A percentile compares a stretch with the other conserved stretches of the same genome.
Evolutionary conservation across 2,329 filamentous ascomycete species (phyloP).

Genomic region (Arachnopeziza araneosa): DNA sequence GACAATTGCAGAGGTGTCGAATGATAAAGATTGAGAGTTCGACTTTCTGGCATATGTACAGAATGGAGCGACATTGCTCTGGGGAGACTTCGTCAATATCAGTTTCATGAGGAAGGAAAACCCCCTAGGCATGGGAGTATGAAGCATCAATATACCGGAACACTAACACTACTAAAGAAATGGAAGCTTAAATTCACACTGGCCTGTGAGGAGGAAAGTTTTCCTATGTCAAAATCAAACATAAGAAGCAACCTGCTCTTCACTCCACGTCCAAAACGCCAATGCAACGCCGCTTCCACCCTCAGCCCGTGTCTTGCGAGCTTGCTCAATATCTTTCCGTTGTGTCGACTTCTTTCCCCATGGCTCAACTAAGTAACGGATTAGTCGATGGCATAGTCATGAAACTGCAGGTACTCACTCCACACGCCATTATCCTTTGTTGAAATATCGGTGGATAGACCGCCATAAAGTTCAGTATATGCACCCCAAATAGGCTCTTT

Average conservation of each 20-base stretch:
- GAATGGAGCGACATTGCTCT: no score
- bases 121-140: no score
- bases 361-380: slow-evolving; percentile 34
- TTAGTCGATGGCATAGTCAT: no score
- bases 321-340: slow-evolving; percentile 30
- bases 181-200: no score
- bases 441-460: slow-evolving; percentile 12
- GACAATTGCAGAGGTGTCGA: no score
- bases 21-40: no score
- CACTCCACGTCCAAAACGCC: slow-evolving; percentile 40
- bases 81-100: no score
- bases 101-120: no score
- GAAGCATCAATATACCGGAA: no score
- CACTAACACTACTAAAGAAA: no score
- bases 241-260: slow-evolving; percentile 34
- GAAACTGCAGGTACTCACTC: slow-evolving; percentile 4
- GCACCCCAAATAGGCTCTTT: slow-evolving; percentile 12
- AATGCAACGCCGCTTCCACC: slow-evolving; percentile 34
- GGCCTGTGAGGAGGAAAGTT: no score
- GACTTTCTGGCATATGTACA: no score
- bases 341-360: slow-evolving; percentile 37
- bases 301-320: slow-evolving; percentile 29
- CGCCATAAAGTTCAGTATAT: slow-evolving; percentile 16
- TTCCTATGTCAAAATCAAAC: background rate
- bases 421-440: slow-evolving; percentile 12